These are phyloP conservation scores for Aspergillus phoenicis DNA, from an alignment of 2,329 filamentous ascomycete genomes.

Conservation along the genomic window DNA sequence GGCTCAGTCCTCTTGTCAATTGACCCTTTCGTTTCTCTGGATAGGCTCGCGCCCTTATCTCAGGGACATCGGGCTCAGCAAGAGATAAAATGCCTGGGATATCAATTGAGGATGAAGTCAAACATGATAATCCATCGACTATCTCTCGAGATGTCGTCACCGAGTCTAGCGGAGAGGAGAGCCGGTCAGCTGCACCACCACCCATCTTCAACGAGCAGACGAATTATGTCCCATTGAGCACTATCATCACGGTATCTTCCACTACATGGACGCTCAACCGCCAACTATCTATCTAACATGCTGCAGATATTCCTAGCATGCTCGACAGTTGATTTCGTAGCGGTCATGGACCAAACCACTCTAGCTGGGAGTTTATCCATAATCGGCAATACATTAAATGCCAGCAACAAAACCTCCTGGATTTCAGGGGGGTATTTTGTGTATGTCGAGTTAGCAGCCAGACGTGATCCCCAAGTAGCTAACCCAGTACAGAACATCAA, in stretches of 20 bases:
- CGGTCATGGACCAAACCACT: constrained; percentile 62
- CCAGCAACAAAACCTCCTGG: constrained; percentile 57
- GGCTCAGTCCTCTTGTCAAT: neutral
- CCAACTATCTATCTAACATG: neutral
- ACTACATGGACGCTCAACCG: neutral
- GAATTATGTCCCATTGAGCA: constrained; percentile 56
- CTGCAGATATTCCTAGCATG: constrained; percentile 61
- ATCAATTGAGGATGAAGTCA: neutral
- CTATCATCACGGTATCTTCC: constrained; percentile 54
- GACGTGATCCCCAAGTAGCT: constrained; percentile 61
- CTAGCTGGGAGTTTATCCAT: constrained; percentile 59
- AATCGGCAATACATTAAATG: constrained; percentile 54
- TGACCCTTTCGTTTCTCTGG: neutral
- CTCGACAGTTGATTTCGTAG: constrained; percentile 57
- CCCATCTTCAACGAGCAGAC: constrained; percentile 57
- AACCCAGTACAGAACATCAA: constrained; percentile 71
- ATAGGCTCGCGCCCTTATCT: neutral
- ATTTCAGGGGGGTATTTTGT: constrained; percentile 58
- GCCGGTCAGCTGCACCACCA: constrained; percentile 11
- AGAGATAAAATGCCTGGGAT: neutral
- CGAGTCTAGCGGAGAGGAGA: neutral
- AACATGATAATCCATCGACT: constrained; percentile 1
- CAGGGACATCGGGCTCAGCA: no score
- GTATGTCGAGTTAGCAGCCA: neutral
- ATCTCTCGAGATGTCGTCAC: constrained; percentile 6